phyloP scores from a whole-genome alignment of 768 basidiomycete genomes.

The Daedalea quercina region DNA sequence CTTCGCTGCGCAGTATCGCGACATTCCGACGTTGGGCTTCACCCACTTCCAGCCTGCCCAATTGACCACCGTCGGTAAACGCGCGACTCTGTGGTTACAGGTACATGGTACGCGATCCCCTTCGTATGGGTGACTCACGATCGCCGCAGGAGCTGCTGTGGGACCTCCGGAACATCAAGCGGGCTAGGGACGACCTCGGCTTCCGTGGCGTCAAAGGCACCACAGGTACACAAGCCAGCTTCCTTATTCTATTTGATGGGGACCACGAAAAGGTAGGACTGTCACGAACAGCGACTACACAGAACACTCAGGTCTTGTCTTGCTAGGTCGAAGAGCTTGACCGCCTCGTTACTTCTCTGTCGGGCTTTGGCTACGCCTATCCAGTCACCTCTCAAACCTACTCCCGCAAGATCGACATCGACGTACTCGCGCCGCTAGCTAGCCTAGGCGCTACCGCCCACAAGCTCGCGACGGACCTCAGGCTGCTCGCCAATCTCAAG shows the following conservation, averaged over 20 bases:
- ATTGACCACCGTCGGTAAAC: slow-evolving; percentile 95
- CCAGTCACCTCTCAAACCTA: slow-evolving; percentile 99
- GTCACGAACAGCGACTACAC: neutral
- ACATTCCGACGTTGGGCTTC: slow-evolving; percentile 91
- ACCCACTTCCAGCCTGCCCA: slow-evolving; percentile 99
- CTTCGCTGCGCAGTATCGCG: slow-evolving; percentile 83
- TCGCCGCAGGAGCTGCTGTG: slow-evolving; percentile 74
- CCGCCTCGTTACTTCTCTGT: slow-evolving; percentile 80
- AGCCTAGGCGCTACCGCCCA: slow-evolving; percentile 93
- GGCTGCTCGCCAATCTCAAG: slow-evolving; percentile 91
- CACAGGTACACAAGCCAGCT: slow-evolving; percentile 96
- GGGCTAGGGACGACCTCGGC: slow-evolving; percentile 86
- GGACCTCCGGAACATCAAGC: slow-evolving; percentile 90
- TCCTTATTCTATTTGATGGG: slow-evolving; percentile 89
- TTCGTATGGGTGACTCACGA: neutral
- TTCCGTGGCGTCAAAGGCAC: slow-evolving; percentile 99
- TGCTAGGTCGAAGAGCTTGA: slow-evolving; percentile 82
- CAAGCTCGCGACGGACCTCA: slow-evolving; percentile 95
- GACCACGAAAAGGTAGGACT: slow-evolving; percentile 77
- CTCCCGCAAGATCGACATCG: slow-evolving; percentile 94
- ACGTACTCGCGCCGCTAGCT: slow-evolving; percentile 85
- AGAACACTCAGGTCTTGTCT: neutral
- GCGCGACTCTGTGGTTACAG: slow-evolving; percentile 95
- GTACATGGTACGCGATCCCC: slow-evolving; percentile 26
- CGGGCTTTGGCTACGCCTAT: slow-evolving; percentile 91